Evolutionary conservation across 2,329 filamentous ascomycete genomes (phyloP).

Genomic region (Aspergillus vadensis): DNA sequence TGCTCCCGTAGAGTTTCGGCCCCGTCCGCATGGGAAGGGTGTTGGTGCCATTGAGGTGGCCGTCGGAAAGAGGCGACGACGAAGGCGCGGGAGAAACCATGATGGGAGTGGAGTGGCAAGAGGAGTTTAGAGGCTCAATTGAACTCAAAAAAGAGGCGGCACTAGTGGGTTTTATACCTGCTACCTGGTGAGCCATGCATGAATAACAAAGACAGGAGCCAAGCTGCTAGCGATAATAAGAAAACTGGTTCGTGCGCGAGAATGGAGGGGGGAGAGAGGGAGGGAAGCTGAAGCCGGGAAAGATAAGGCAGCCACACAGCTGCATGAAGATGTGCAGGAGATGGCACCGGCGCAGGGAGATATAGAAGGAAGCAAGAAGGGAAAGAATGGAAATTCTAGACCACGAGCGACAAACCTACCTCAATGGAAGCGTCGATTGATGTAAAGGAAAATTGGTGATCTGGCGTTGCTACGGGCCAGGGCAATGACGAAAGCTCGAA

Average conservation of each 20-base stretch:
- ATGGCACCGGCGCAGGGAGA: constrained; percentile 3
- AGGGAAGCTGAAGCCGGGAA: background rate
- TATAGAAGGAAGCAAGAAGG: constrained; percentile 1
- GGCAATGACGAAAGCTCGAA: constrained; percentile 14
- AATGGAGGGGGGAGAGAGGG: background rate
- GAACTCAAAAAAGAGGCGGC: background rate
- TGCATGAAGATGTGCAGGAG: constrained; percentile 1
- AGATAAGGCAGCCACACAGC: constrained; percentile 20
- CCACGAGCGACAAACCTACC: constrained; percentile 9
- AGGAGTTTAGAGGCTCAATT: constrained; percentile 2
- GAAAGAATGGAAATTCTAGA: constrained; percentile 4
- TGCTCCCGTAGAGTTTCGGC: constrained; percentile 36
- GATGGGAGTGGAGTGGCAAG: constrained; percentile 10
- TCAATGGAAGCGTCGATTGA: background rate
- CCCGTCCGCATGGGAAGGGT: constrained; percentile 31
- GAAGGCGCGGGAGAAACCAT: constrained; percentile 37
- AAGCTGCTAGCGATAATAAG: background rate
- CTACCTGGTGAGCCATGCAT: constrained; percentile 10
- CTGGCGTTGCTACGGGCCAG: background rate
- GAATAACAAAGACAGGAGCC: background rate
- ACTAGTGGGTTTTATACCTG: constrained; percentile 3
- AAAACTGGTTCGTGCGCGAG: background rate
- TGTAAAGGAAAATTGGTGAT: background rate
- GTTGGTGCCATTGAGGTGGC: constrained; percentile 29
- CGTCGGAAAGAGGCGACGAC: constrained; percentile 30